These are phyloP conservation scores for Senecio squalidus DNA, from an alignment of 140 eudicot species.

Conservation along the genomic window DNA sequence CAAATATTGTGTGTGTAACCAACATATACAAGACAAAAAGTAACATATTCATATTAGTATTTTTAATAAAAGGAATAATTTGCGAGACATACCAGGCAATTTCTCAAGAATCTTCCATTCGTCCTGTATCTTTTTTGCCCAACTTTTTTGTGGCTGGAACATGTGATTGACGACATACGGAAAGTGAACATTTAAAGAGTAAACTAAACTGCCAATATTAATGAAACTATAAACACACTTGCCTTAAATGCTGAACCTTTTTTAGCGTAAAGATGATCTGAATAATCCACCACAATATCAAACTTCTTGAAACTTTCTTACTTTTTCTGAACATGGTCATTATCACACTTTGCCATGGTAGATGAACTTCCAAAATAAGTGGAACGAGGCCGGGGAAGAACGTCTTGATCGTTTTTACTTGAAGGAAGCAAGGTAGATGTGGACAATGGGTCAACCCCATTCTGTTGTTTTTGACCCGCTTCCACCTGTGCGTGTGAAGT, in stretches of 20 bases:
- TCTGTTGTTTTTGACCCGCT: not conserved
- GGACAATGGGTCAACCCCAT: not conserved
- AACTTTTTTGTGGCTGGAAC: slow-evolving; percentile 12
- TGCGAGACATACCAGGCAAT: slow-evolving; percentile 18
- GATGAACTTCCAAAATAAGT: not conserved
- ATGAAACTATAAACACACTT: not conserved
- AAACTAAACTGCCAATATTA: not conserved
- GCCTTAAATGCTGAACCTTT: slow-evolving; percentile 34
- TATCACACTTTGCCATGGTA: not conserved
- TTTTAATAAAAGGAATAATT: not conserved
- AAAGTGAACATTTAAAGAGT: not conserved
- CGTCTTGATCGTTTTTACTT: not conserved
- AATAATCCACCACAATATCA: slow-evolving; percentile 63
- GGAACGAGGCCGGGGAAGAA: too few relatives aligned
- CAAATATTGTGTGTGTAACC: slow-evolving; percentile 60
- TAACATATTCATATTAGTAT: not conserved
- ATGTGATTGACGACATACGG: not conserved
- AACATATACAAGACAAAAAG: too few relatives aligned
- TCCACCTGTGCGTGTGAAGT: not conserved
- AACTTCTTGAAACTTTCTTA: slow-evolving; percentile 4
- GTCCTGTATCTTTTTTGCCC: slow-evolving; percentile 12
- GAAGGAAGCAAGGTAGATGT: not conserved
- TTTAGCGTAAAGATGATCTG: slow-evolving; percentile 43
- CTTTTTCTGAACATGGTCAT: not conserved
- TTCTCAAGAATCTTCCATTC: slow-evolving; percentile 17